Percentiles rank a stretch among this genome's conserved stretches.
Evolutionary conservation across 352 stramenopile genomes (phyloP).

Genomic region (Phytopythium mirpurense): DNA sequence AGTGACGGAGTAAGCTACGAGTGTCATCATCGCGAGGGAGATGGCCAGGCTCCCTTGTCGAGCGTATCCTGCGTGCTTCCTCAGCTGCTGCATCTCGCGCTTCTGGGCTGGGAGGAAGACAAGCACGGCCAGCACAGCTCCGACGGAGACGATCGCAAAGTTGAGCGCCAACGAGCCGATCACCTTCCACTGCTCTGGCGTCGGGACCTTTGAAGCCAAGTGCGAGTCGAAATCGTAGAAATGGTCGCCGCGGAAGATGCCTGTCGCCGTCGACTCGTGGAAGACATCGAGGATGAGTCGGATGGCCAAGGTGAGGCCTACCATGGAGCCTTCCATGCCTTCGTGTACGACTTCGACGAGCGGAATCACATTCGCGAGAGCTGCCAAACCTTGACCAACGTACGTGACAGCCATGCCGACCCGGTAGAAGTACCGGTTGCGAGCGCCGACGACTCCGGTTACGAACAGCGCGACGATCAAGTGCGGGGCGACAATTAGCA

Average conservation of each 20-base stretch:
- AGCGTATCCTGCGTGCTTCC: slow-evolving; percentile 55
- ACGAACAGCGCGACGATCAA: slow-evolving; percentile 18
- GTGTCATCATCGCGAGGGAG: slow-evolving; percentile 15
- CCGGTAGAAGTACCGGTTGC: slow-evolving; percentile 26
- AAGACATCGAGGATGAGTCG: slow-evolving; percentile 44
- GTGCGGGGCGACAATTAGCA: slow-evolving; percentile 20
- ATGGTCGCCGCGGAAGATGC: slow-evolving; percentile 30
- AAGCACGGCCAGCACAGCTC: slow-evolving; percentile 14
- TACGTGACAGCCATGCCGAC: slow-evolving; percentile 20
- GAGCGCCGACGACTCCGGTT: slow-evolving; percentile 16
- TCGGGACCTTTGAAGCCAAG: slow-evolving; percentile 13
- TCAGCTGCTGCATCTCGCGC: slow-evolving; percentile 48
- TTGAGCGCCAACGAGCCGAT: slow-evolving; percentile 26
- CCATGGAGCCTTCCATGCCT: slow-evolving; percentile 42
- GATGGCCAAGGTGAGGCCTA: slow-evolving; percentile 42
- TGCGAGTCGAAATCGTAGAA: slow-evolving; percentile 24
- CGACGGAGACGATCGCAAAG: slow-evolving; percentile 36
- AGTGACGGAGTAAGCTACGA: slow-evolving; percentile 39
- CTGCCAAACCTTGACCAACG: slow-evolving; percentile 12
- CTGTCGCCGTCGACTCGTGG: slow-evolving; percentile 26
- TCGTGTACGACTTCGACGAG: slow-evolving; percentile 53
- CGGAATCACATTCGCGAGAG: slow-evolving; percentile 25
- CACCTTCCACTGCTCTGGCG: slow-evolving; percentile 21
- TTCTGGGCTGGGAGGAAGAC: slow-evolving; percentile 45
- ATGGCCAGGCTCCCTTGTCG: slow-evolving; percentile 34